Conservation (phyloP, 2,329 filamentous ascomycete species). For the Pseudogymnoascus sp. region DNA sequence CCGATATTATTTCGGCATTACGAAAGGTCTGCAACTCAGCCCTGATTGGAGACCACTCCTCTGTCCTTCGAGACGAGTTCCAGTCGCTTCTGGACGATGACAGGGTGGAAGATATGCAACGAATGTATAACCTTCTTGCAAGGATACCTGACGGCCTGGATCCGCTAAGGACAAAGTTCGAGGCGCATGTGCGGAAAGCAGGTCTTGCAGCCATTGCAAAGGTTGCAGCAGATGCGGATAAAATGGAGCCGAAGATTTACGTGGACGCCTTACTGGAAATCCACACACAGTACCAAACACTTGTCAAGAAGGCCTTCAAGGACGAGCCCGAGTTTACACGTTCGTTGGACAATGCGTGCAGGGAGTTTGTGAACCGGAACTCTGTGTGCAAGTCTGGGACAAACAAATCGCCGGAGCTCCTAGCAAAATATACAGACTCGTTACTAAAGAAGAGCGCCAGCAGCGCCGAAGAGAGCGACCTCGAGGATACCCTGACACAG, state of each 20-base stretch:
- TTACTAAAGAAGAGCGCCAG: constrained; percentile 88
- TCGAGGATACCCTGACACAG: constrained; percentile 79
- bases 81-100: constrained; percentile 90
- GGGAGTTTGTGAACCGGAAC: constrained; percentile 97
- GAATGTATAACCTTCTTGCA: constrained; percentile 89
- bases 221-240: constrained; percentile 79
- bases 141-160: constrained; percentile 88
- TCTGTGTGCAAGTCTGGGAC: constrained; percentile 90
- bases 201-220: constrained; percentile 85
- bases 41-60: constrained; percentile 80
- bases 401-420: constrained; percentile 85
- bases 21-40: constrained; percentile 84
- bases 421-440: constrained; percentile 92
- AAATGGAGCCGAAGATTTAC: constrained; percentile 91
- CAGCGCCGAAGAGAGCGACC: constrained; percentile 85
- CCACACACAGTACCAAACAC: constrained; percentile 82
- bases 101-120: constrained; percentile 86
- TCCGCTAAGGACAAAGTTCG: constrained; percentile 77
- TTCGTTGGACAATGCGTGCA: constrained; percentile 91
- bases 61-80: constrained; percentile 87
- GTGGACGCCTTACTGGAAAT: constrained; percentile 92
- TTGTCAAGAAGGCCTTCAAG: constrained; percentile 87
- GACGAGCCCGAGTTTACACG: constrained; percentile 96
- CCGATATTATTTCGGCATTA: constrained; percentile 75
- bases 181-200: constrained; percentile 85